Percentiles rank a stretch among this genome's conserved stretches.
These are phyloP conservation scores for Takakia lepidozioides DNA, from an alignment of 225 moss, liverwort and hornwort genomes.

Conservation along the genomic window DNA sequence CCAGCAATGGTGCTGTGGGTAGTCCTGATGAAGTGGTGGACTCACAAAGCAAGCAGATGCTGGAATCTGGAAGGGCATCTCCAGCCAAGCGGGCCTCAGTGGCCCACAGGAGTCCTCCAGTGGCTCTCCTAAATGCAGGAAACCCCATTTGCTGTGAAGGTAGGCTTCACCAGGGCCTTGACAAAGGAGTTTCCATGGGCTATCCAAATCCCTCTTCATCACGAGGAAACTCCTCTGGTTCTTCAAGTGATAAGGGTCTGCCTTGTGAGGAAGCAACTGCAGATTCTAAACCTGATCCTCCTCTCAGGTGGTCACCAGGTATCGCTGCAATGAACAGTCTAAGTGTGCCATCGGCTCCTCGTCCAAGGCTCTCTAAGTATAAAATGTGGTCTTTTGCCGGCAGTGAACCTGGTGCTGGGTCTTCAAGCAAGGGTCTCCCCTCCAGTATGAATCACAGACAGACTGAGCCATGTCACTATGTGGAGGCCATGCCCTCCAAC, in stretches of 20 bases:
- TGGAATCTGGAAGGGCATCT: background rate
- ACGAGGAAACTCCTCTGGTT: too few species aligned
- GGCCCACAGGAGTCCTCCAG: slow-evolving; percentile 3
- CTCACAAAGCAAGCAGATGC: slow-evolving; percentile 9
- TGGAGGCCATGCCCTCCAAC: background rate
- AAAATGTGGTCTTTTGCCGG: too few species aligned
- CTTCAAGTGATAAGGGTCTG: too few species aligned
- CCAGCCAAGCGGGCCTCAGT: slow-evolving; percentile 2
- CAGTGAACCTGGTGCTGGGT: background rate
- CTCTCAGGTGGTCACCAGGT: too few species aligned
- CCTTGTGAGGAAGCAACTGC: too few species aligned
- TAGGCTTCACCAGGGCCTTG: too few species aligned
- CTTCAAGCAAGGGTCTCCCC: background rate
- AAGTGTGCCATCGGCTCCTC: too few species aligned
- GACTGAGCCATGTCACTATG: slow-evolving; percentile 4
- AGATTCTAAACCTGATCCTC: too few species aligned
- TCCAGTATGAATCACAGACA: slow-evolving; percentile 1
- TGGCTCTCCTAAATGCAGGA: background rate
- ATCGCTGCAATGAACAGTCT: too few species aligned
- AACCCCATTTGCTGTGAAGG: background rate
- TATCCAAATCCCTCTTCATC: too few species aligned
- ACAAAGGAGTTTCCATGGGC: too few species aligned
- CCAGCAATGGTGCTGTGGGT: slow-evolving; percentile 3
- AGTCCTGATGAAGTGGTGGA: slow-evolving; percentile 17
- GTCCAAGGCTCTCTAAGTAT: too few species aligned